Evolutionary conservation across 108 stramenopile genomes (phyloP).

Genomic region (Fragilariopsis cylindrus): DNA sequence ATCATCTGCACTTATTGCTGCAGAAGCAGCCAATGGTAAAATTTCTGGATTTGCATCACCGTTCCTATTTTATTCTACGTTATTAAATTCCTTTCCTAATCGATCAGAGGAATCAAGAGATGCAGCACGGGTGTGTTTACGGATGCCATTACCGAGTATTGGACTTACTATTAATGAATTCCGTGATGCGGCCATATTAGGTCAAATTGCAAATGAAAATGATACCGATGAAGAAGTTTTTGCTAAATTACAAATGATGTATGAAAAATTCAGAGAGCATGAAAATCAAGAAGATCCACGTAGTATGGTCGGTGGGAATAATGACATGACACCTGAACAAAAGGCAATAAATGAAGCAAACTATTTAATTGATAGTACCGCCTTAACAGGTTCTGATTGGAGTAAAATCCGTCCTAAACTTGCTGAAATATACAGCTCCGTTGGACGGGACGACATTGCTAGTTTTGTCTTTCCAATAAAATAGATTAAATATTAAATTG

Average conservation of each 20-base stretch:
- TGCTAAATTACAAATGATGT: conserved; percentile 63
- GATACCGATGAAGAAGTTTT: conserved; percentile 57
- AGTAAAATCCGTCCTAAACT: conserved; percentile 53
- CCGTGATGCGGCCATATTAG: conserved; percentile 60
- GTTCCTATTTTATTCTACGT: conserved; percentile 71
- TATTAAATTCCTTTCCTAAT: conserved; percentile 53
- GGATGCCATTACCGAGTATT: conserved; percentile 73
- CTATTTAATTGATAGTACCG: conserved; percentile 64
- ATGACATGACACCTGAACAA: conserved; percentile 63
- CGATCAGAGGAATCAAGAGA: conserved; percentile 73
- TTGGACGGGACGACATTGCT: conserved; percentile 69
- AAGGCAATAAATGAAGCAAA: conserved; percentile 72
- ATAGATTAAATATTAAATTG: too few relatives aligned
- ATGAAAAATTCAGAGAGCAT: conserved; percentile 69
- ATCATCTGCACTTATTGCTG: conserved; percentile 74
- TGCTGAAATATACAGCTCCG: conserved; percentile 59
- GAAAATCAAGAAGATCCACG: conserved; percentile 56
- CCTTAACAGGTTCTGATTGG: conserved; percentile 61
- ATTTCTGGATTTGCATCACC: conserved; percentile 76
- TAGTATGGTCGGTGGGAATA: neutral
- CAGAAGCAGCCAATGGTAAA: conserved; percentile 77
- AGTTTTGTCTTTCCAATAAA: conserved; percentile 47
- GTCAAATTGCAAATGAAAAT: conserved; percentile 40
- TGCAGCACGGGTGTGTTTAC: conserved; percentile 77
- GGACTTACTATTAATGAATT: conserved; percentile 57